These are phyloP conservation scores for Neurospora sp. DNA, from an alignment of 2,329 filamentous ascomycete species.

Conservation along the genomic window DNA sequence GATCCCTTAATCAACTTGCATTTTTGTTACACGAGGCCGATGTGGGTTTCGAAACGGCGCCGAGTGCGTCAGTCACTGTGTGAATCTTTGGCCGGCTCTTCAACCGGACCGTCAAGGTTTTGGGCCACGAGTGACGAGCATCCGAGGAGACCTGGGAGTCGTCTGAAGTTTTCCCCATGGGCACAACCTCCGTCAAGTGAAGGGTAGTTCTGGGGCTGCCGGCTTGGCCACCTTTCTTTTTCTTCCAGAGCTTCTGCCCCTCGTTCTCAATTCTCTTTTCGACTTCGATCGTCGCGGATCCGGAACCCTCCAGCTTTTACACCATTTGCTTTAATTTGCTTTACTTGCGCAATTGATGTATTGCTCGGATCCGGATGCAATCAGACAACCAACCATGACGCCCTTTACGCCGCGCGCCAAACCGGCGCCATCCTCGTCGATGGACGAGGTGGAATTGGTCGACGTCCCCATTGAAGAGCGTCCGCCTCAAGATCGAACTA, in stretches of 20 bases:
- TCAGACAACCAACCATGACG: neutral
- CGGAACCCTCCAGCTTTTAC: neutral
- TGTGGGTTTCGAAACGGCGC: neutral
- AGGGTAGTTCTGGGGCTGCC: neutral
- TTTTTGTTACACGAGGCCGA: neutral
- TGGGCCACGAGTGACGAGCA: neutral
- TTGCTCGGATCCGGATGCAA: neutral
- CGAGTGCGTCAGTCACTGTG: neutral
- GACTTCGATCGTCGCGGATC: neutral
- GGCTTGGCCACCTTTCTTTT: neutral
- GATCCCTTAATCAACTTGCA: neutral
- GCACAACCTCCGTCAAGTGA: neutral
- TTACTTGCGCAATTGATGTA: neutral
- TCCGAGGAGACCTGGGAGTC: neutral
- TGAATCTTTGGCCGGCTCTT: neutral
- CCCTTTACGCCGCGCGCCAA: neutral
- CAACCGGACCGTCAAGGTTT: neutral
- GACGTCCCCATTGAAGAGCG: neutral
- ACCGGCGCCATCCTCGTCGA: neutral
- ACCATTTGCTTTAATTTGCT: neutral
- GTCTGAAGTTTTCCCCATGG: neutral
- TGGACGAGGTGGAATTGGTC: neutral
- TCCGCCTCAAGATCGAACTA: neutral
- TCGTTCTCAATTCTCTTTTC: neutral
- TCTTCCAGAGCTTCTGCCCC: neutral